Conservation (phyloP, 805 yeast genomes). For the Komagataella pseudopastoris region DNA sequence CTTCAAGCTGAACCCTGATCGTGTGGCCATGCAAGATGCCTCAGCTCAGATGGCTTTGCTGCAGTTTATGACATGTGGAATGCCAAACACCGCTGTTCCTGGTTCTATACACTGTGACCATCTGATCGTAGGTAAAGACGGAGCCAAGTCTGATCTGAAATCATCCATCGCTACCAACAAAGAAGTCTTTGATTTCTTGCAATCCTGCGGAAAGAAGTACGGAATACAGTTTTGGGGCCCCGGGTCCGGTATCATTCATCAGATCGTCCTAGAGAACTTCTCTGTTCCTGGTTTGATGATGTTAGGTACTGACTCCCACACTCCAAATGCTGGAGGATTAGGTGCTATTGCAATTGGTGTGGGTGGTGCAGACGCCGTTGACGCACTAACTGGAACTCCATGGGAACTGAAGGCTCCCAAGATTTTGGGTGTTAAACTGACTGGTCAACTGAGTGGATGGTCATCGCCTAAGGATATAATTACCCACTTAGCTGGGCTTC, state of each 20-base stretch:
- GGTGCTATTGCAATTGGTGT: slow-evolving; percentile 98
- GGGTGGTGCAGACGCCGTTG: slow-evolving; percentile 99
- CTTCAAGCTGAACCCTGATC: slow-evolving; percentile 89
- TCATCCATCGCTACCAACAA: slow-evolving; percentile 82
- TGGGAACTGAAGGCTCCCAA: slow-evolving; percentile 99
- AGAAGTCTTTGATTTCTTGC: slow-evolving; percentile 88
- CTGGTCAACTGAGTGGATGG: slow-evolving; percentile 91
- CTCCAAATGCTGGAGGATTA: slow-evolving; percentile 97
- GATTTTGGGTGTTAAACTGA: slow-evolving; percentile 86
- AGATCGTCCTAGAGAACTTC: slow-evolving; percentile 90
- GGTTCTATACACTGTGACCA: slow-evolving; percentile 97
- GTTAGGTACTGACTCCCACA: slow-evolving; percentile 95
- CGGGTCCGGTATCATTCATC: slow-evolving; percentile 97
- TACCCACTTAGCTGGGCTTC: slow-evolving; percentile 82
- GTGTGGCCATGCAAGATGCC: slow-evolving; percentile 99
- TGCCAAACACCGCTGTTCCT: slow-evolving; percentile 86
- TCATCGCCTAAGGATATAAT: slow-evolving; percentile 94
- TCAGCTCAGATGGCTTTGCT: slow-evolving; percentile 97
- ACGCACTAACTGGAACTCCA: slow-evolving; percentile 84
- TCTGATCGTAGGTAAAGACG: slow-evolving; percentile 89
- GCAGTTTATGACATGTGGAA: slow-evolving; percentile 93
- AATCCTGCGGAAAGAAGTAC: slow-evolving; percentile 85
- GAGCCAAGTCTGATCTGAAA: slow-evolving; percentile 74
- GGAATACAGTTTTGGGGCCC: slow-evolving; percentile 99
- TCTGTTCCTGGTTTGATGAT: slow-evolving; percentile 96